Evolutionary conservation across 108 stramenopile genomes (phyloP).

Genomic region (Pseudonitzschia pungens): DNA sequence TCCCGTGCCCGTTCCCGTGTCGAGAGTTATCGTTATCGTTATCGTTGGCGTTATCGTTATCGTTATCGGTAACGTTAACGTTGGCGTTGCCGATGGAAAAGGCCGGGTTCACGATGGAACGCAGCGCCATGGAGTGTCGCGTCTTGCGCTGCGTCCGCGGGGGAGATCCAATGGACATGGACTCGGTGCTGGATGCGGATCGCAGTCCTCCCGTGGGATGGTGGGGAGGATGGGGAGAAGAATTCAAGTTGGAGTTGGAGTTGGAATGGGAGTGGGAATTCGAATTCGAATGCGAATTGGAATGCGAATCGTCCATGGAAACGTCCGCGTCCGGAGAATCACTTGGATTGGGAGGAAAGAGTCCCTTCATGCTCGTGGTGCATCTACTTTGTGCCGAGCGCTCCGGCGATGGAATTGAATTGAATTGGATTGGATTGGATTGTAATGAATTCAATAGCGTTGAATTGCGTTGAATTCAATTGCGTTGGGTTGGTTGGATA

Average conservation of each 20-base stretch:
- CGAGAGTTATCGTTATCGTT: no score
- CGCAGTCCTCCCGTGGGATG: no score
- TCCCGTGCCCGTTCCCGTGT: no score
- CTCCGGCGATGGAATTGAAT: no score
- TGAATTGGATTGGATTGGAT: not conserved
- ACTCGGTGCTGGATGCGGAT: not conserved
- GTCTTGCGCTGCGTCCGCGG: constrained; percentile 10
- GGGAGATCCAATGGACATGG: constrained; percentile 2
- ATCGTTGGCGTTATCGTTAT: not conserved
- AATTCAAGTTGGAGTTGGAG: not conserved
- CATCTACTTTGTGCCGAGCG: no score
- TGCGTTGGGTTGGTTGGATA: no score
- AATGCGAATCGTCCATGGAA: constrained; percentile 26
- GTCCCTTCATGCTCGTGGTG: not conserved
- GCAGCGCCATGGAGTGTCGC: not conserved
- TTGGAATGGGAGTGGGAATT: not conserved
- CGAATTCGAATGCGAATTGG: not conserved
- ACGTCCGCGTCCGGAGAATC: constrained; percentile 14
- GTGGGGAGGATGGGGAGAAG: no score
- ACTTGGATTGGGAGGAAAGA: not conserved
- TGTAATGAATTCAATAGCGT: no score
- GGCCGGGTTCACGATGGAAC: not conserved
- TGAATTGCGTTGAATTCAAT: no score
- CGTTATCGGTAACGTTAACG: not conserved
- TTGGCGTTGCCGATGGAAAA: not conserved